Conservation (phyloP, 257 asterid genomes). For the Rhazya stricta region DNA sequence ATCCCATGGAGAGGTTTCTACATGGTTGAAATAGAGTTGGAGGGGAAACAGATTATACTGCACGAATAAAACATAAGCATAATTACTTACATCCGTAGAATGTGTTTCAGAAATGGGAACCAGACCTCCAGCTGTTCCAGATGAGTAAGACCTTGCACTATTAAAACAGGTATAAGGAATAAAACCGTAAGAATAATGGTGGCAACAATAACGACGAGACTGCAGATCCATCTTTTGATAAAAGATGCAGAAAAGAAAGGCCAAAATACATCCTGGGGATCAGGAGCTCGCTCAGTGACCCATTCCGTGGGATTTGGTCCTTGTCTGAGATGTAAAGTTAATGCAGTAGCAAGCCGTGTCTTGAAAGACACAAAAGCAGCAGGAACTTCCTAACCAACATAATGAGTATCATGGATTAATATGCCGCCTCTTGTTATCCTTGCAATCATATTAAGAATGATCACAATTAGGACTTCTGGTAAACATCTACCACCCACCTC, state of each 20-base stretch:
- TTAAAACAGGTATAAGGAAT: conserved; percentile 73
- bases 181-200: conserved; percentile 51
- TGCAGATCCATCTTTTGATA: conserved; percentile 66
- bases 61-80: not conserved
- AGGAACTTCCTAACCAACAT: conserved; percentile 57
- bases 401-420: not conserved
- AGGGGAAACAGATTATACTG: not conserved
- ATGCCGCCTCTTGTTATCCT: not conserved
- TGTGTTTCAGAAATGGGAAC: conserved; percentile 73
- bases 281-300: conserved; percentile 89
- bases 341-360: conserved; percentile 72
- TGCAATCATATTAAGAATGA: not conserved
- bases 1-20: not conserved
- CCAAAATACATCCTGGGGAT: conserved; percentile 91
- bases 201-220: conserved; percentile 49
- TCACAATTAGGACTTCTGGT: not conserved
- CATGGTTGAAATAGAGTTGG: not conserved
- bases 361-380: conserved; percentile 98
- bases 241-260: conserved; percentile 93
- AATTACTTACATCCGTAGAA: conserved; percentile 59
- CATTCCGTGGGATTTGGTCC: conserved; percentile 85
- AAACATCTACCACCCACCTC: not conserved
- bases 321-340: conserved; percentile 66
- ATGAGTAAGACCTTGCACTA: conserved; percentile 95
- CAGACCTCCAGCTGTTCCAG: conserved; percentile 73